Evolutionary conservation across 108 stramenopile species (phyloP).

Genomic region (Parmales sp.): DNA sequence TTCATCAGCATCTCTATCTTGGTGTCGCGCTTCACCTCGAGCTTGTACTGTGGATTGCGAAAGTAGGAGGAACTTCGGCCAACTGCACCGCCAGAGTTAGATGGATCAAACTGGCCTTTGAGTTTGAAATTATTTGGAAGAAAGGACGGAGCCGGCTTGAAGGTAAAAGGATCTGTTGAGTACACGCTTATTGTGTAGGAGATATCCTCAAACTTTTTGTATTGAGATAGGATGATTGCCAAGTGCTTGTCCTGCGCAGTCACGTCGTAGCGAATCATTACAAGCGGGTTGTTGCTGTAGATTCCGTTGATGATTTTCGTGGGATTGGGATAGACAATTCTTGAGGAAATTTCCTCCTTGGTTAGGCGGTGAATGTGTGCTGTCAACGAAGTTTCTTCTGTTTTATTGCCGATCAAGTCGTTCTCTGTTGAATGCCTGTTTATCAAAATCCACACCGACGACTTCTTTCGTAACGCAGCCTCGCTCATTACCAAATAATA

Average conservation of each 20-base stretch:
- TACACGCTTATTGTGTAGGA: constrained; percentile 57
- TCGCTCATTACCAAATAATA: constrained; percentile 48
- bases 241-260: constrained; percentile 38
- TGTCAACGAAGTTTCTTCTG: constrained; percentile 25
- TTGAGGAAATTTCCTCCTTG: constrained; percentile 29
- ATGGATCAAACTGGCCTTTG: not conserved
- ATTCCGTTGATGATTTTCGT: constrained; percentile 38
- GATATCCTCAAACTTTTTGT: constrained; percentile 51
- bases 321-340: constrained; percentile 50
- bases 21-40: not conserved
- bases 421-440: constrained; percentile 66
- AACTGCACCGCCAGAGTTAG: not conserved
- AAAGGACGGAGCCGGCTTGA: constrained; percentile 2
- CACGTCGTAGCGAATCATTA: constrained; percentile 55
- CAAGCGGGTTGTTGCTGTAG: constrained; percentile 67
- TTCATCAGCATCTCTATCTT: not conserved
- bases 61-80: not conserved
- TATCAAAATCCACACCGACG: constrained; percentile 57
- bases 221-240: constrained; percentile 60
- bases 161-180: constrained; percentile 51
- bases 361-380: constrained; percentile 54
- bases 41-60: not conserved
- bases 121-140: not conserved
- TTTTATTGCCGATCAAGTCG: constrained; percentile 61
- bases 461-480: constrained; percentile 38